phyloP scores from a whole-genome alignment of 2,329 filamentous ascomycete species.

The Talaromyces sp. region DNA sequence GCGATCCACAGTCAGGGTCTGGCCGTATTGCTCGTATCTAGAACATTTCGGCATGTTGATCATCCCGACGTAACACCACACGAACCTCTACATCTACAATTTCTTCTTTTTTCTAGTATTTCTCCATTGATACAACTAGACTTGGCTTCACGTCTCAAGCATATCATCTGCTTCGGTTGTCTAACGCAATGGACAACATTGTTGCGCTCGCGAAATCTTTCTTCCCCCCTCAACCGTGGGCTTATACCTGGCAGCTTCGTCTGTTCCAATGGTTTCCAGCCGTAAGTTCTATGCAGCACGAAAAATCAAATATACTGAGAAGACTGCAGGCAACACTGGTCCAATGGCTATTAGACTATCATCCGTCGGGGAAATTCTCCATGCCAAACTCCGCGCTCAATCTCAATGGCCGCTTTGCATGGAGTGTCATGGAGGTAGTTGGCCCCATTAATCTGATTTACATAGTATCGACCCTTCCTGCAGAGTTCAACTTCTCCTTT shows the following conservation, averaged over 20 bases:
- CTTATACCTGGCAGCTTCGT: constrained; percentile 34
- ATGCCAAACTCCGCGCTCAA: constrained; percentile 65
- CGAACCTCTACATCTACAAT: neutral
- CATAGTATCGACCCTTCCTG: constrained; percentile 67
- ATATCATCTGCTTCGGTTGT: neutral
- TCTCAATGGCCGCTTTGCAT: constrained; percentile 81
- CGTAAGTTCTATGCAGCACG: constrained; percentile 29
- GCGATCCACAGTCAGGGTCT: neutral
- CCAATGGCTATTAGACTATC: constrained; percentile 77
- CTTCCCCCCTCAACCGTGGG: constrained; percentile 37
- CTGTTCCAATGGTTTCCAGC: constrained; percentile 44
- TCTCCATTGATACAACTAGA: neutral
- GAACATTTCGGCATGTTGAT: neutral
- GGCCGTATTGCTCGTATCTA: neutral
- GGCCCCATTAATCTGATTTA: constrained; percentile 77
- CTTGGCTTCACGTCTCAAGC: neutral
- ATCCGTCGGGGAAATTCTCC: constrained; percentile 92
- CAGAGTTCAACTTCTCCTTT: constrained; percentile 20
- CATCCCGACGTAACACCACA: neutral
- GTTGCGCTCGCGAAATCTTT: constrained; percentile 27
- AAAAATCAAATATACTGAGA: constrained; percentile 3
- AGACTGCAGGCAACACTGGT: constrained; percentile 59
- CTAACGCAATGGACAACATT: constrained; percentile 7
- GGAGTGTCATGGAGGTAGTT: constrained; percentile 82
- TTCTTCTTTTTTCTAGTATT: neutral